Base-by-base conservation (phyloP, 2,329 filamentous ascomycete genomes). In the Cladosporium cucumerinum region DNA sequence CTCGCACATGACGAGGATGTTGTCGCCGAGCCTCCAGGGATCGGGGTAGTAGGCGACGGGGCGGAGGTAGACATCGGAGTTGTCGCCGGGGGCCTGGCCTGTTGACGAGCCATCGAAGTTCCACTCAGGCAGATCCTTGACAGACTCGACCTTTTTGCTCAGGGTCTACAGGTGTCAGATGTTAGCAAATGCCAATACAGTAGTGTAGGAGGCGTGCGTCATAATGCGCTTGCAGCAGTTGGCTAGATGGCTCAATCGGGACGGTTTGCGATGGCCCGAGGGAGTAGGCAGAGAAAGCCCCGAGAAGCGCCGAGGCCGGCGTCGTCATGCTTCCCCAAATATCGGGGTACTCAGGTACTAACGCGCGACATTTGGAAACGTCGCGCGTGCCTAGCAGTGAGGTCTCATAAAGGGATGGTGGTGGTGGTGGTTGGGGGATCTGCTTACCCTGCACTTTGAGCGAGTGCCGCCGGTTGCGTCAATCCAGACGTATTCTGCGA, bases 401-500 rank as follows among this genome's bases (percentile, higher is more conserved):
- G 26, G 54, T 39, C 54, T 32, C 30, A 28, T 62, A 32, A 43
- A 62, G 11, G 25, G 58, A 21, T n/a, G 30, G 48, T 4, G 23
- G 46, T n/a, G 30, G 48, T 4, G 23, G 46, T 36, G 21, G 5
- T 26, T 25, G 26, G 18, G 23, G 54, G 34, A 60, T 52, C 65
- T 70, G 55, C 92, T 85, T 85, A 97, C 94, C 86, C 93, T 96
- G 77, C 91, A 94, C 85, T 98, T 99, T 78, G 93, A 97, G 75
- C 95, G 93, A 73, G 91, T 86, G 75, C 90, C 89, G 78, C 93
- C 93, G 70, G 82, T 81, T 70, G 90, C 85, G 77, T 97, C 93
- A 78, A 97, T 90, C 94, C 94, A 97, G 85, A 97, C 88, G 82
- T 97, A 97, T 84, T 97, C 94, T 77, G 93, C 94, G 81, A 97